These are phyloP conservation scores for Barnettozyma sp. DNA, from an alignment of 805 yeast genomes.

Conservation along the genomic window DNA sequence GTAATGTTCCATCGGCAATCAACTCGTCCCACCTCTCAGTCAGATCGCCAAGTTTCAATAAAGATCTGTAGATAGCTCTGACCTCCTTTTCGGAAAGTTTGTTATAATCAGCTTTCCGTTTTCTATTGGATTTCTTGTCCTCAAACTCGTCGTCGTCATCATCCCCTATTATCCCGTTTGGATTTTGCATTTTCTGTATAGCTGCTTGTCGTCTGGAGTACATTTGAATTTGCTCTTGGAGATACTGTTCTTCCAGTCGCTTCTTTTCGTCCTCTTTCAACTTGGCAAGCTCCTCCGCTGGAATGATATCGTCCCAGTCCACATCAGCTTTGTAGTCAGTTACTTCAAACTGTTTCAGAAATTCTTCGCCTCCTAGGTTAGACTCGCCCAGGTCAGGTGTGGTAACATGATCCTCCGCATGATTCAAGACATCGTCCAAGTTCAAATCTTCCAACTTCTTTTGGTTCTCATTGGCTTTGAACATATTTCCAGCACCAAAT, in stretches of 20 bases:
- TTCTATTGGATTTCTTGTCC: conserved; percentile 28
- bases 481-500: conserved; percentile 98
- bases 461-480: conserved; percentile 90
- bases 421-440: conserved; percentile 90
- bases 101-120: conserved; percentile 38
- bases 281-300: conserved; percentile 83
- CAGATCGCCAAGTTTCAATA: conserved; percentile 77
- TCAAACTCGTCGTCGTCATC: conserved; percentile 35
- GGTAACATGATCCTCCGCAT: conserved; percentile 95
- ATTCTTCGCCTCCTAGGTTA: conserved; percentile 97
- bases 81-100: conserved; percentile 78
- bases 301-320: conserved; percentile 98
- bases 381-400: conserved; percentile 96
- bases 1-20: conserved; percentile 82
- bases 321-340: conserved; percentile 98
- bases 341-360: conserved; percentile 93
- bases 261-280: conserved; percentile 88
- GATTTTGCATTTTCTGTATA: conserved; percentile 49
- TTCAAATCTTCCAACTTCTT: conserved; percentile 92
- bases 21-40: conserved; percentile 73
- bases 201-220: conserved; percentile 76
- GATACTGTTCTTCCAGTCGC: conserved; percentile 75
- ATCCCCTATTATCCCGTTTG: conserved; percentile 34
- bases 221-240: conserved; percentile 86
- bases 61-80: conserved; percentile 76